Evolutionary conservation across 768 basidiomycete genomes (phyloP).

Genomic region (Tephrocybe sp.): DNA sequence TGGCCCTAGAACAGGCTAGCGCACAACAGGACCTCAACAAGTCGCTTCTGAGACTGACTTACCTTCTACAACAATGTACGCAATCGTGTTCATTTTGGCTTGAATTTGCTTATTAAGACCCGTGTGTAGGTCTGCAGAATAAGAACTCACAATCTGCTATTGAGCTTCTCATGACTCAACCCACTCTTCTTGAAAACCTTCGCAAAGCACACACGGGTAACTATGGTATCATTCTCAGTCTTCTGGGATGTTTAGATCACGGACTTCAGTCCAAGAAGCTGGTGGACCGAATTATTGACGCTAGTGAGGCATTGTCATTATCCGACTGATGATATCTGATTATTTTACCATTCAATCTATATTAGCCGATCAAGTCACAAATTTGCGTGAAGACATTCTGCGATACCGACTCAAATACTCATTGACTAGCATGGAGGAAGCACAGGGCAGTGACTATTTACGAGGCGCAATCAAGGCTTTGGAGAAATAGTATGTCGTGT

Average conservation of each 20-base stretch:
- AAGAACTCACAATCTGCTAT: constrained; percentile 78
- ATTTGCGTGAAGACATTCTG: constrained; percentile 88
- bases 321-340: background rate
- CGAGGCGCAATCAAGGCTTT: constrained; percentile 71
- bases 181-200: constrained; percentile 79
- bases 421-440: constrained; percentile 71
- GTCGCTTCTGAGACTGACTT: constrained; percentile 75
- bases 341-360: background rate
- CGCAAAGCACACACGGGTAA: constrained; percentile 91
- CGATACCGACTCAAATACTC: constrained; percentile 84
- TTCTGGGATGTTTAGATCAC: constrained; percentile 90
- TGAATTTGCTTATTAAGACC: background rate
- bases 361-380: constrained; percentile 87
- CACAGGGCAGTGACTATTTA: constrained; percentile 55
- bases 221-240: constrained; percentile 86
- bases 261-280: constrained; percentile 85
- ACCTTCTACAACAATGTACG: constrained; percentile 78
- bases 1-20: constrained; percentile 71
- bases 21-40: constrained; percentile 79
- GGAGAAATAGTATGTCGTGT: constrained; percentile 81
- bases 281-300: constrained; percentile 89
- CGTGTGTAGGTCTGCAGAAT: constrained; percentile 56
- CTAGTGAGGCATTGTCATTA: constrained; percentile 35
- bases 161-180: constrained; percentile 78
- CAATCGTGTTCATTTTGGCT: constrained; percentile 1